Evolutionary conservation across 257 asterid species (phyloP), one percentile per base, ranked within the genome.

Genomic region (Avicennia marina): DNA sequence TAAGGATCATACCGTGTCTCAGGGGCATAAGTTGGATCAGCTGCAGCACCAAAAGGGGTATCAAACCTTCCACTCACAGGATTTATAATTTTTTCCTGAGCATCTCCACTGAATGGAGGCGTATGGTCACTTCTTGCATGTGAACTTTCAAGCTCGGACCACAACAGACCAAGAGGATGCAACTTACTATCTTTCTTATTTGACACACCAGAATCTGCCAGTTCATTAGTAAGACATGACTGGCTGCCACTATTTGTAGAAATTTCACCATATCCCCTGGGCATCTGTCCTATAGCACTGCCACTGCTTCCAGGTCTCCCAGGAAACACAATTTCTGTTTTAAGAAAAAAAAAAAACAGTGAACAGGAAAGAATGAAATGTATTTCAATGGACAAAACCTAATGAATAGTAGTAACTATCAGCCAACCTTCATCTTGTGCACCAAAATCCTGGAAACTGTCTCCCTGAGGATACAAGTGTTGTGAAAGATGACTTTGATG

Each of bases 91-190:
- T 67, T 76, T 48, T 72, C 90, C 54, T 65, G 89, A 26, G 48
- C 70, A 43, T 60, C 75, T 16, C 75, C 76, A 25, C 63, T 67
- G 17, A 71, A 71, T 40, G 87, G 59, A 60, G 53, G 50, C 11
- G 68, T 51, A 63, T 63, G 85, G 24, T 79, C 84, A 70, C 72
- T 88, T 73, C 86, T 79, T 11, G 81, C 34, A 61, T 66, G 70
- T 41, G 85, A 73, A 69, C 86, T 81, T 58, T 90, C 98, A 27
- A 90, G 89, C 78, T 90, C 98, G 47, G 98, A 90, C 98, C 95
- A 87, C 40, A 81, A 61, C 74, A 90, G 64, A 54, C 91, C 86
- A 63, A 87, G 74, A 41, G 95, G 94, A 62, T 87, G 89, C 81
- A 78, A 48, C 71, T 72, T 81, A 60, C 60, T 71, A 36, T 78